These are phyloP conservation scores for Xerophyta viscosa DNA, from an alignment of 106 monocot genomes.

Conservation along the genomic window DNA sequence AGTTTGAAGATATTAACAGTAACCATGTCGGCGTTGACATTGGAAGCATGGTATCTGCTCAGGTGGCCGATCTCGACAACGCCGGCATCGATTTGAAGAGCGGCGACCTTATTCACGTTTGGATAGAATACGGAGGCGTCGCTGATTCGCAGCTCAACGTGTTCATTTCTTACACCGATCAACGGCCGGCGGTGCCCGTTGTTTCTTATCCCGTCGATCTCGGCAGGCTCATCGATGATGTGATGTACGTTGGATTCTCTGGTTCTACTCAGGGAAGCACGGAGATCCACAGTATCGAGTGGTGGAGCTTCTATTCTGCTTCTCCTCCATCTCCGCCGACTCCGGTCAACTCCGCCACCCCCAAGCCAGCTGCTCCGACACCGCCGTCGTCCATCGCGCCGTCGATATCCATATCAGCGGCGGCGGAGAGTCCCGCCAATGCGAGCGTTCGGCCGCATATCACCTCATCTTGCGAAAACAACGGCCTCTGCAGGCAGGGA, in stretches of 20 bases:
- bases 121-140: conserved; percentile 78
- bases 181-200: conserved; percentile 39
- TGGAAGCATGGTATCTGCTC: conserved; percentile 53
- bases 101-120: conserved; percentile 63
- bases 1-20: conserved; percentile 72
- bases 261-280: conserved; percentile 95
- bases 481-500: conserved; percentile 51
- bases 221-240: conserved; percentile 30
- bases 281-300: conserved; percentile 77
- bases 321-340: not conserved
- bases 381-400: conserved; percentile 7
- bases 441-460: not conserved
- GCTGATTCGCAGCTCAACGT: conserved; percentile 33
- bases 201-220: conserved; percentile 64
- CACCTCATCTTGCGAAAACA: conserved; percentile 33
- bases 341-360: conserved; percentile 5
- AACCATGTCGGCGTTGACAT: conserved; percentile 95
- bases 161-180: conserved; percentile 70
- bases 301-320: conserved; percentile 89
- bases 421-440: conserved; percentile 37
- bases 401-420: conserved; percentile 8
- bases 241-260: conserved; percentile 83
- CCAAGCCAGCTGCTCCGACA: not conserved
- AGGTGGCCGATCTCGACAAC: conserved; percentile 55
- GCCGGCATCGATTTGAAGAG: conserved; percentile 57